Conservation (phyloP, 352 stramenopile species). For the Phytophthora tentaculata region DNA sequence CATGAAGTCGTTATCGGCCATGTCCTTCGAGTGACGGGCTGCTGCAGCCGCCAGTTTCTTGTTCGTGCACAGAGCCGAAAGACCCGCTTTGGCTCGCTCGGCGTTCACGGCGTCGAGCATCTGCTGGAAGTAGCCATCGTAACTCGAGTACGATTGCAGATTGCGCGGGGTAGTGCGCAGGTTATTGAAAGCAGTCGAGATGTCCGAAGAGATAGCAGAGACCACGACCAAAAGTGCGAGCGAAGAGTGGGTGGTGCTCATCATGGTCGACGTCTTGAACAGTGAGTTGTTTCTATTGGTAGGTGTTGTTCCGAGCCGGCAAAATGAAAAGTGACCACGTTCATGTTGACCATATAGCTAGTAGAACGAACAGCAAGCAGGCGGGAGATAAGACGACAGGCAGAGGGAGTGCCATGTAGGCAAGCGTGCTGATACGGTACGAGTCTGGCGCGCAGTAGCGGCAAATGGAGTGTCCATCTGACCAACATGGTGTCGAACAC, state of each 20-base stretch:
- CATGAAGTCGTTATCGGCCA: slow-evolving; percentile 59
- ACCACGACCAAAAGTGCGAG: slow-evolving; percentile 28
- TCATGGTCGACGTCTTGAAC: slow-evolving; percentile 25
- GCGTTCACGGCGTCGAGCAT: slow-evolving; percentile 52
- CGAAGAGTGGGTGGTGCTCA: slow-evolving; percentile 28
- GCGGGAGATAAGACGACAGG: slow-evolving; percentile 33
- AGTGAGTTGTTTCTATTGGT: not conserved
- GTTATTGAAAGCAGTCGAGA: slow-evolving; percentile 18
- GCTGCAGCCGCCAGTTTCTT: slow-evolving; percentile 41
- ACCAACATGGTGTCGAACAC: slow-evolving; percentile 1
- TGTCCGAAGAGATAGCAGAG: slow-evolving; percentile 18
- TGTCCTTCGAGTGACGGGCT: slow-evolving; percentile 44
- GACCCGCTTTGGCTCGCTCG: slow-evolving; percentile 48
- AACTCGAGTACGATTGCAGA: slow-evolving; percentile 35
- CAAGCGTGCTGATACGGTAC: slow-evolving; percentile 23
- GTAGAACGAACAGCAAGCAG: slow-evolving; percentile 28
- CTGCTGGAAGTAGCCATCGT: slow-evolving; percentile 33
- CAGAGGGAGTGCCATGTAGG: slow-evolving; percentile 19
- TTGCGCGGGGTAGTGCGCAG: slow-evolving; percentile 29
- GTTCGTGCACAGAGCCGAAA: slow-evolving; percentile 53
- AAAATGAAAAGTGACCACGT: slow-evolving; percentile 24
- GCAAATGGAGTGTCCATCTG: slow-evolving; percentile 24
- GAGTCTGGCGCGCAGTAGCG: slow-evolving; percentile 11
- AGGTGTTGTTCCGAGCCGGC: slow-evolving; percentile 21
- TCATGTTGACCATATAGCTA: slow-evolving; percentile 2